Percentiles rank a stretch among this genome's conserved stretches.
phyloP scores from a whole-genome alignment of 2,329 filamentous ascomycete genomes.

The Talaromyces sp. region DNA sequence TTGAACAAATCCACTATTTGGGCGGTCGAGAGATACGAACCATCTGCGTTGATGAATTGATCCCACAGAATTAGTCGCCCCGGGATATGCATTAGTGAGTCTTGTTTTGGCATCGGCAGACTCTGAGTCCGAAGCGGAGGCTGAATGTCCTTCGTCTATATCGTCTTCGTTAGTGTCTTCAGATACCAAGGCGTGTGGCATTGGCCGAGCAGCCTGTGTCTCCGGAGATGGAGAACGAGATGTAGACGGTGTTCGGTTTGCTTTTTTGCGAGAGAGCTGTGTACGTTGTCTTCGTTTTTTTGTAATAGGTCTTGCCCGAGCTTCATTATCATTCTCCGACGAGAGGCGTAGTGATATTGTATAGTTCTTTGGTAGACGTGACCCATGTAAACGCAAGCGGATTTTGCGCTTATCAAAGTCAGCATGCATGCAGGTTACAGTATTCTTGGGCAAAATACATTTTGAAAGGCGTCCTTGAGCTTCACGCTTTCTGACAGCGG shows the following conservation, averaged over 20 bases:
- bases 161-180: slow-evolving; percentile 11
- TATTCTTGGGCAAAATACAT: slow-evolving; percentile 19
- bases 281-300: slow-evolving; percentile 19
- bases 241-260: slow-evolving; percentile 16
- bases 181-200: background rate
- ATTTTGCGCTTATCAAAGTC: slow-evolving; percentile 47
- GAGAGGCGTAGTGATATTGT: slow-evolving; percentile 53
- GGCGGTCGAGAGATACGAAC: slow-evolving; percentile 61
- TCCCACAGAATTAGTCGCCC: slow-evolving; percentile 61
- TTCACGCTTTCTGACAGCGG: slow-evolving; percentile 35
- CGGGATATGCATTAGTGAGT: slow-evolving; percentile 61
- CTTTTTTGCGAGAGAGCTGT: slow-evolving; percentile 7
- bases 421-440: background rate
- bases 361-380: slow-evolving; percentile 50
- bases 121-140: slow-evolving; percentile 25
- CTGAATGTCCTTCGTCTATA: slow-evolving; percentile 7
- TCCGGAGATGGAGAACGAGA: slow-evolving; percentile 15
- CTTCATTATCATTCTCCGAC: slow-evolving; percentile 18
- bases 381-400: slow-evolving; percentile 51
- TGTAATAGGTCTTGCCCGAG: slow-evolving; percentile 13
- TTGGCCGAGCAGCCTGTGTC: background rate
- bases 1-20: slow-evolving; percentile 52
- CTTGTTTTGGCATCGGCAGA: slow-evolving; percentile 53
- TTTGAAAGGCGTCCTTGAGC: slow-evolving; percentile 49
- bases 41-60: slow-evolving; percentile 65